Percentiles rank a stretch among this genome's conserved stretches.
These are phyloP conservation scores for Megacollybia marginata DNA, from an alignment of 768 basidiomycete species.

Conservation along the genomic window DNA sequence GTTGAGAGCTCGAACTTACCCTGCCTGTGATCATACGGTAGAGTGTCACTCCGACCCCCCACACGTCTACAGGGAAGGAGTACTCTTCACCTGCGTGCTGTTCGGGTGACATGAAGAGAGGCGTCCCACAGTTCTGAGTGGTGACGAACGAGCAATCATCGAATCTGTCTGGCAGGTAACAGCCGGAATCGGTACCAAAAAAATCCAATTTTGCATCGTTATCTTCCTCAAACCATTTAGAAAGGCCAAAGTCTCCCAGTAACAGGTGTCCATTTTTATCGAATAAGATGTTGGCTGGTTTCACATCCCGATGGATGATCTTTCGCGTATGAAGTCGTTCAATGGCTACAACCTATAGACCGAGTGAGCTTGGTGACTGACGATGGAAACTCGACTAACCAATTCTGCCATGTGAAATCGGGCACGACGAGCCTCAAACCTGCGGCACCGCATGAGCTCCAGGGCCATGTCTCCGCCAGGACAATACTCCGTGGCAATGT, in stretches of 20 bases:
- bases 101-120: slow-evolving; percentile 27
- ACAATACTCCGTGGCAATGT: slow-evolving; percentile 12
- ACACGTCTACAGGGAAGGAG: slow-evolving; percentile 48
- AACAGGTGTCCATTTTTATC: slow-evolving; percentile 30
- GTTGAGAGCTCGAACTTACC: slow-evolving; percentile 11
- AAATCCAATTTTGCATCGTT: background rate
- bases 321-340: slow-evolving; percentile 18
- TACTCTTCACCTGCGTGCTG: slow-evolving; percentile 16
- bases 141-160: background rate
- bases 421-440: slow-evolving; percentile 15
- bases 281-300: slow-evolving; percentile 65
- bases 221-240: background rate
- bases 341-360: slow-evolving; percentile 20
- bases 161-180: background rate
- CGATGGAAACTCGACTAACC: slow-evolving; percentile 11
- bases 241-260: slow-evolving; percentile 33
- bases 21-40: slow-evolving; percentile 65
- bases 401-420: slow-evolving; percentile 29
- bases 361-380: background rate
- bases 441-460: slow-evolving; percentile 20
- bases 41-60: slow-evolving; percentile 73
- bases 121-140: slow-evolving; percentile 16
- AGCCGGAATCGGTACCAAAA: background rate
- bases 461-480: slow-evolving; percentile 19
- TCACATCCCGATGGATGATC: slow-evolving; percentile 64